A percentile compares a stretch with the other conserved stretches of the same genome.
phyloP scores from a whole-genome alignment of 257 asterid species.

The Solanum dulcamara region DNA sequence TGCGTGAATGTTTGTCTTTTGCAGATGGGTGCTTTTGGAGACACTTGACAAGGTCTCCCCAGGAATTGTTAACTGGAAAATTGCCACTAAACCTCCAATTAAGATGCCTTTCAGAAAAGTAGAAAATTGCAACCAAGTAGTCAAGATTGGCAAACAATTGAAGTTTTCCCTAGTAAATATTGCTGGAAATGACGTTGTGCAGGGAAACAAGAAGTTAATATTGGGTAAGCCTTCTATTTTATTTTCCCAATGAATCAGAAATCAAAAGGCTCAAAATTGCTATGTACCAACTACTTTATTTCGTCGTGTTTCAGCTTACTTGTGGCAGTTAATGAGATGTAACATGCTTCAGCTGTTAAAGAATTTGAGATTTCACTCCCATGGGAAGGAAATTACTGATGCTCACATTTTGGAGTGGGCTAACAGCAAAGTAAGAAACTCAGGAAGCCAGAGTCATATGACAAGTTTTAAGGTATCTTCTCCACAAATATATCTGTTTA shows the following conservation, averaged over 20 bases:
- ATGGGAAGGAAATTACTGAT: conserved; percentile 79
- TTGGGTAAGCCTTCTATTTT: conserved; percentile 36
- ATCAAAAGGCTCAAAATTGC: neutral
- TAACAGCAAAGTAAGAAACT: conserved; percentile 54
- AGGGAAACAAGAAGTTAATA: conserved; percentile 89
- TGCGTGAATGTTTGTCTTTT: neutral
- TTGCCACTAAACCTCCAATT: conserved; percentile 88
- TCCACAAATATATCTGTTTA: neutral
- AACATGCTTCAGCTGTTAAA: conserved; percentile 88
- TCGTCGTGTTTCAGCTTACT: conserved; percentile 48
- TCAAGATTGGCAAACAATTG: conserved; percentile 83
- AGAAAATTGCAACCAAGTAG: conserved; percentile 94
- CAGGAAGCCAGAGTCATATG: conserved; percentile 67
- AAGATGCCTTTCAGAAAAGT: conserved; percentile 93
- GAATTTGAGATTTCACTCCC: conserved; percentile 78
- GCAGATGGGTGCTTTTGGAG: conserved; percentile 90
- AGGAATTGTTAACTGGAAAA: conserved; percentile 88
- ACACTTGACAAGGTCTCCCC: conserved; percentile 89
- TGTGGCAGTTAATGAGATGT: conserved; percentile 91
- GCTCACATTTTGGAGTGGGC: conserved; percentile 89
- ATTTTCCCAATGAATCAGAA: neutral
- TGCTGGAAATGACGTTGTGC: conserved; percentile 90
- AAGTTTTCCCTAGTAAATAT: conserved; percentile 88
- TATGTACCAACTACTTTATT: conserved; percentile 5
- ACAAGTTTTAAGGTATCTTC: conserved; percentile 61